Percentiles rank a stretch among this genome's conserved stretches.
phyloP scores from a whole-genome alignment of 2,329 filamentous ascomycete genomes.

The Talaromyces sp. region DNA sequence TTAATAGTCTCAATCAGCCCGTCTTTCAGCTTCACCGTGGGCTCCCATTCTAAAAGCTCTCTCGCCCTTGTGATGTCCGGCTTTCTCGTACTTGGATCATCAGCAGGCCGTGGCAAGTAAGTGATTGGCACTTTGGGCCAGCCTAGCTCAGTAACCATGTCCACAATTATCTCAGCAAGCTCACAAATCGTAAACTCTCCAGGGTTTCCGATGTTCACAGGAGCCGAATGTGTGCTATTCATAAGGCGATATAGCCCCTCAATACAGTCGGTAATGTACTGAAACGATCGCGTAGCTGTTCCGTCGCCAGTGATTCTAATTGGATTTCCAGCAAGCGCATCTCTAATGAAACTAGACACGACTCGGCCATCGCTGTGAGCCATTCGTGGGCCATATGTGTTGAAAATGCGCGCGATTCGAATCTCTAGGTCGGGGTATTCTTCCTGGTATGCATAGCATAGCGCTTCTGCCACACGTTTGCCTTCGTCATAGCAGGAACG shows the following conservation, averaged over 20 bases:
- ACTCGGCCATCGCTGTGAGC: slow-evolving; percentile 34
- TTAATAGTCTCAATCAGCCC: slow-evolving; percentile 31
- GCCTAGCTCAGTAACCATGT: slow-evolving; percentile 18
- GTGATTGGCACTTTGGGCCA: slow-evolving; percentile 3
- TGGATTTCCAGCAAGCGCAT: slow-evolving; percentile 29
- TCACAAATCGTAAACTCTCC: slow-evolving; percentile 33
- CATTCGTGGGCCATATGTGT: slow-evolving; percentile 38
- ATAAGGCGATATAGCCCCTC: slow-evolving; percentile 33
- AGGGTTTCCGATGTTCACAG: slow-evolving; percentile 37
- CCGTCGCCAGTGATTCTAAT: slow-evolving; percentile 35
- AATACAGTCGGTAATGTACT: slow-evolving; percentile 35
- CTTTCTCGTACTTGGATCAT: slow-evolving; percentile 16
- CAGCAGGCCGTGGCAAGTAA: slow-evolving; percentile 2
- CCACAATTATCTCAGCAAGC: slow-evolving; percentile 29
- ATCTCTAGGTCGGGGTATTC: slow-evolving; percentile 29
- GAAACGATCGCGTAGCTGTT: slow-evolving; percentile 34
- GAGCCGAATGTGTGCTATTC: slow-evolving; percentile 28
- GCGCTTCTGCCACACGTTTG: slow-evolving; percentile 44
- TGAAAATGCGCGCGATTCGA: slow-evolving; percentile 39
- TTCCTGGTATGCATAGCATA: slow-evolving; percentile 37
- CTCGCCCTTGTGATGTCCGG: slow-evolving; percentile 33
- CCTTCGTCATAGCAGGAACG: slow-evolving; percentile 49
- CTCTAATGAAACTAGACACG: slow-evolving; percentile 36
- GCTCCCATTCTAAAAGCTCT: slow-evolving; percentile 29
- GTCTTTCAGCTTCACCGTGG: slow-evolving; percentile 23